Percentiles rank a stretch among this genome's conserved stretches.
Evolutionary conservation across 345 rosid species (phyloP).

Genomic region (Psidium friedrichsthalianum): DNA sequence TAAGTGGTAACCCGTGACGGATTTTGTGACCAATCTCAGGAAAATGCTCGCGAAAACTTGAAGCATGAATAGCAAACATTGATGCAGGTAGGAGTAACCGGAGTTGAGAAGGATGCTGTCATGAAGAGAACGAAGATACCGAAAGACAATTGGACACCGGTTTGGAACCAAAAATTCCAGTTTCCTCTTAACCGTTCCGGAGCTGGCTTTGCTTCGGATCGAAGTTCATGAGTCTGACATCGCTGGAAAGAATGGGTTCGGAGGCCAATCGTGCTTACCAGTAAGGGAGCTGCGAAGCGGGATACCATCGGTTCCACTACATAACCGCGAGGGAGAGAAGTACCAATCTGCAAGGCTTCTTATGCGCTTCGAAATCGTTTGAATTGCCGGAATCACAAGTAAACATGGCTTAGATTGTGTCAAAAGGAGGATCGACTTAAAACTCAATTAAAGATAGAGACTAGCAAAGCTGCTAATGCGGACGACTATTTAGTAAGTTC

Average conservation of each 20-base stretch:
- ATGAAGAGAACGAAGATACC: constrained; percentile 40
- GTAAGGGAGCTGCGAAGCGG: constrained; percentile 55
- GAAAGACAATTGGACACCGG: constrained; percentile 75
- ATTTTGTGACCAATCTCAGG: background rate
- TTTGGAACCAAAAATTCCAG: constrained; percentile 69
- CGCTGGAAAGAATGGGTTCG: constrained; percentile 65
- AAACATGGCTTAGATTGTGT: background rate
- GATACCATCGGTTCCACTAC: constrained; percentile 56
- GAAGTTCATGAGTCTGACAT: constrained; percentile 78
- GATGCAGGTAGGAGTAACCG: constrained; percentile 68
- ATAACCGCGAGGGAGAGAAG: constrained; percentile 32
- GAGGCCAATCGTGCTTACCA: constrained; percentile 80
- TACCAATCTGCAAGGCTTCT: constrained; percentile 22
- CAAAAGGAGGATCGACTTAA: background rate
- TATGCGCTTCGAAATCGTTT: background rate
- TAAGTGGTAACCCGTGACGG: background rate
- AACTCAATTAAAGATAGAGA: too few species aligned
- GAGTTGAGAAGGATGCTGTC: constrained; percentile 54
- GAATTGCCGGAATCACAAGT: background rate
- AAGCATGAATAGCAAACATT: background rate
- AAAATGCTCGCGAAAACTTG: background rate
- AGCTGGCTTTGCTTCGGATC: constrained; percentile 61
- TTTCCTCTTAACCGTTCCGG: constrained; percentile 78
- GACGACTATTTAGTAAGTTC: too few species aligned
- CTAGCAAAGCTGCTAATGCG: too few species aligned